Percentiles rank a stretch among this genome's conserved stretches.
These are phyloP conservation scores for Lactarius pseudohatsudake DNA, from an alignment of 768 basidiomycete genomes.

Conservation along the genomic window DNA sequence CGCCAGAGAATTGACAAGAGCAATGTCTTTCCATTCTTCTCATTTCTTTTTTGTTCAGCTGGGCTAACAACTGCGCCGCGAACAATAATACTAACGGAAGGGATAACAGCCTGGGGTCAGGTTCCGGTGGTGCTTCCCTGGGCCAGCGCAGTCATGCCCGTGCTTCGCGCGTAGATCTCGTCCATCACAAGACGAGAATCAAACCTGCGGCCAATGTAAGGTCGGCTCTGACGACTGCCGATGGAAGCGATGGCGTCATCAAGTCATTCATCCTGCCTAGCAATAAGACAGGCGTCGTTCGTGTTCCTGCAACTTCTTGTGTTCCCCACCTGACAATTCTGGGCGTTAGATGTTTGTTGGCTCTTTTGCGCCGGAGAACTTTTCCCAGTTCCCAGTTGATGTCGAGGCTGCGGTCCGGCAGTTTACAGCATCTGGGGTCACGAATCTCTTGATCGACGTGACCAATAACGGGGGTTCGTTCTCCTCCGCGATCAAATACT, in stretches of 20 bases:
- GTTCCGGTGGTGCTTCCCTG: not conserved
- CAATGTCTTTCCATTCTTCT: not conserved
- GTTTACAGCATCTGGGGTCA: slow-evolving; percentile 51
- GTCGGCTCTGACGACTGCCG: slow-evolving; percentile 46
- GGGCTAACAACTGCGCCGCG: slow-evolving; percentile 58
- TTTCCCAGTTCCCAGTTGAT: slow-evolving; percentile 52
- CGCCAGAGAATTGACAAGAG: slow-evolving; percentile 2
- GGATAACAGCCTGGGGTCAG: slow-evolving; percentile 38
- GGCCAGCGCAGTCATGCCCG: slow-evolving; percentile 37
- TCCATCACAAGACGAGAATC: slow-evolving; percentile 37
- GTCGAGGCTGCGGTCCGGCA: slow-evolving; percentile 44
- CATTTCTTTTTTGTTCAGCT: slow-evolving; percentile 39
- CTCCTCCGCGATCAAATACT: not conserved
- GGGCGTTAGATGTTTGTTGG: slow-evolving; percentile 55
- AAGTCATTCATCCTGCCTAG: slow-evolving; percentile 57
- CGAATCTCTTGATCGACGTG: slow-evolving; percentile 54
- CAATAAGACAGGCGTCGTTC: slow-evolving; percentile 58
- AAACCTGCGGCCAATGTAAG: slow-evolving; percentile 48
- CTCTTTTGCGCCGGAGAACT: slow-evolving; percentile 50
- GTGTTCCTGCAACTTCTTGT: slow-evolving; percentile 28
- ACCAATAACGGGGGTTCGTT: slow-evolving; percentile 59
- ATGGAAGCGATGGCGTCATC: slow-evolving; percentile 52
- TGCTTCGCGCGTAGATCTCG: not conserved
- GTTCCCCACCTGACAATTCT: not conserved
- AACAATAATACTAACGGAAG: slow-evolving; percentile 51